These are phyloP conservation scores for Sporothrix schenckii DNA, from an alignment of 2,329 filamentous ascomycete species.

Conservation along the genomic window DNA sequence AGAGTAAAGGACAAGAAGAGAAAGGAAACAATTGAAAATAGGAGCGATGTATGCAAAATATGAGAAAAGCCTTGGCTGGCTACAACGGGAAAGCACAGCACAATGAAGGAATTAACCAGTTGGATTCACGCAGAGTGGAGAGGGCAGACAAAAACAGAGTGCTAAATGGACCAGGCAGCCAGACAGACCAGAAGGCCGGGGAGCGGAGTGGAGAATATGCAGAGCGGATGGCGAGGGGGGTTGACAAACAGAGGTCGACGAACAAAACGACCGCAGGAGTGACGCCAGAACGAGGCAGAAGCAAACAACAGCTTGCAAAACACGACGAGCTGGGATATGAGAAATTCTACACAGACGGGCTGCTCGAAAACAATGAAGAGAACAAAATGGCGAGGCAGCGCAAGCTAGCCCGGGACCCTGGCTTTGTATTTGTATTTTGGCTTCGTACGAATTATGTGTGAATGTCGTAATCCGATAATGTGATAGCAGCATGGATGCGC, in stretches of 20 bases:
- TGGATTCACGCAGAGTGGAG: neutral
- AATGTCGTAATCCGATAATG: constrained; percentile 29
- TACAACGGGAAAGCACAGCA: neutral
- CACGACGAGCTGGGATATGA: neutral
- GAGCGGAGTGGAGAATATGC: constrained; percentile 23
- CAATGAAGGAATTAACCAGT: neutral
- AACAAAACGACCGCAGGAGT: neutral
- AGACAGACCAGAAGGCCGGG: constrained; percentile 1
- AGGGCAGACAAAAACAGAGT: neutral
- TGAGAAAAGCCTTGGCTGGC: neutral
- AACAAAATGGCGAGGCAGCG: constrained; percentile 1
- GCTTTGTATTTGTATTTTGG: constrained; percentile 26
- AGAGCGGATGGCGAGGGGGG: constrained; percentile 15
- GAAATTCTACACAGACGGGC: neutral
- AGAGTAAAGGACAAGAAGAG: neutral
- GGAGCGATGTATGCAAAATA: constrained; percentile 21
- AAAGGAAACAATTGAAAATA: constrained; percentile 14
- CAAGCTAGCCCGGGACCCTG: constrained; percentile 19
- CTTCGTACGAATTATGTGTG: neutral
- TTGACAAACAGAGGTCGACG: no score
- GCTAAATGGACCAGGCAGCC: neutral
- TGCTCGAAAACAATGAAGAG: neutral
- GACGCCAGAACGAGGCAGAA: constrained; percentile 7
- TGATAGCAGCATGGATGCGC: constrained; percentile 24
- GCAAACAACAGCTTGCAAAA: neutral